A percentile compares a stretch with the other conserved stretches of the same genome.
These are phyloP conservation scores for Fusarium sp. DNA, from an alignment of 2,329 filamentous ascomycete species.

Conservation along the genomic window DNA sequence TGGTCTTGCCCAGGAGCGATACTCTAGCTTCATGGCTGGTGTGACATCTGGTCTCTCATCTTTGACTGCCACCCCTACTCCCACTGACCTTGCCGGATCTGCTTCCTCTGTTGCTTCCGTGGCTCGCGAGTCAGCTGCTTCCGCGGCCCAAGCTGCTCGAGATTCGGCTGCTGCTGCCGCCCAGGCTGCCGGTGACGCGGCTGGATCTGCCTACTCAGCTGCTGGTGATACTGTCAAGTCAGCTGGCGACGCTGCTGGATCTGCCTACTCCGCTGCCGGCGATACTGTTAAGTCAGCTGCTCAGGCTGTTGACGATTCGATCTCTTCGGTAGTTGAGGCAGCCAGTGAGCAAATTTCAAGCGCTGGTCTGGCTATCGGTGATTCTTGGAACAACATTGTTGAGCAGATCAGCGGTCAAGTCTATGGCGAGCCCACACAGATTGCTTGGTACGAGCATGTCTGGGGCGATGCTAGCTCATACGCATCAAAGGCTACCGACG, in stretches of 20 bases:
- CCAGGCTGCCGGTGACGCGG: constrained; percentile 63
- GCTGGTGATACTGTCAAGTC: constrained; percentile 62
- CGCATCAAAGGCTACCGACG: constrained; percentile 70
- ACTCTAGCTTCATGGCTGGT: constrained; percentile 79
- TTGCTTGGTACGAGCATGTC: constrained; percentile 67
- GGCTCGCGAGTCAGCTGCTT: constrained; percentile 61
- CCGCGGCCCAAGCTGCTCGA: constrained; percentile 61
- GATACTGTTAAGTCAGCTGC: constrained; percentile 58
- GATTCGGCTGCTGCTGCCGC: constrained; percentile 62
- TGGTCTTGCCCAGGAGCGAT: constrained; percentile 82
- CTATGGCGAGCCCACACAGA: constrained; percentile 74
- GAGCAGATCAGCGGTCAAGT: constrained; percentile 76
- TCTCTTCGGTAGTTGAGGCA: constrained; percentile 61
- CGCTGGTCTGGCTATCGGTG: constrained; percentile 56
- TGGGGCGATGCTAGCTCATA: constrained; percentile 67
- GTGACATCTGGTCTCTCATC: constrained; percentile 78
- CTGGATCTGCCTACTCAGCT: constrained; percentile 61
- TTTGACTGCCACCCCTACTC: constrained; percentile 70
- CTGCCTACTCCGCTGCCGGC: constrained; percentile 58
- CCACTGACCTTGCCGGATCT: constrained; percentile 65
- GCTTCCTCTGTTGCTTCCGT: constrained; percentile 66
- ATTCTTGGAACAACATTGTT: constrained; percentile 61
- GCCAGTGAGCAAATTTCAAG: constrained; percentile 56
- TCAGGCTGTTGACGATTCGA: constrained; percentile 55
- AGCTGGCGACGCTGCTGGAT: constrained; percentile 64